Conservation (phyloP, 768 basidiomycete species). For the Tephrocybe sp. region DNA sequence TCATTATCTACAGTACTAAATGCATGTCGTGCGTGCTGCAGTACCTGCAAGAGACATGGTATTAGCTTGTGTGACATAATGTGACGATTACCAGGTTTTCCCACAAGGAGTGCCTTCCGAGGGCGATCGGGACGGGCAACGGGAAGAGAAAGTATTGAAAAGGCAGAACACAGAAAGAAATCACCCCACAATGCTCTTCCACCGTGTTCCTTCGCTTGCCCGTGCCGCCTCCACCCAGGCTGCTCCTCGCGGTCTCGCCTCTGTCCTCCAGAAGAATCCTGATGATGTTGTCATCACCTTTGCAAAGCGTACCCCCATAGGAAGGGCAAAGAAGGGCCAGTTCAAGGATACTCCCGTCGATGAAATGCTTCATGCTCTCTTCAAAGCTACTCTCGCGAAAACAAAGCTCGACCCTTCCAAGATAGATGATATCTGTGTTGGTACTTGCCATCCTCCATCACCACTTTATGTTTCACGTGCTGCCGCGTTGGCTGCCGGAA, state of each 20-base stretch:
- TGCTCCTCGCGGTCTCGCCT: constrained; percentile 43
- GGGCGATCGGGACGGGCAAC: constrained; percentile 11
- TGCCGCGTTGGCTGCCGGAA: constrained; percentile 84
- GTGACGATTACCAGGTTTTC: too few relatives aligned
- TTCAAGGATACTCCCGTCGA: constrained; percentile 87
- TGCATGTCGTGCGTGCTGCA: too few relatives aligned
- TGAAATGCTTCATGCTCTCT: constrained; percentile 77
- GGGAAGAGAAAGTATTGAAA: constrained; percentile 3
- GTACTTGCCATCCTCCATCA: constrained; percentile 84
- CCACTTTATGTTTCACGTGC: constrained; percentile 82
- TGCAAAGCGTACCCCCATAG: constrained; percentile 87
- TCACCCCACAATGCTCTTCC: not conserved
- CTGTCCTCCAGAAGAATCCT: constrained; percentile 64
- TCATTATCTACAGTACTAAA: too few relatives aligned
- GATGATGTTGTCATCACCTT: constrained; percentile 91
- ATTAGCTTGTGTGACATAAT: too few relatives aligned
- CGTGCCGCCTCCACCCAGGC: constrained; percentile 38
- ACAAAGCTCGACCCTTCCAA: constrained; percentile 65
- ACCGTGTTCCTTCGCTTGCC: constrained; percentile 16
- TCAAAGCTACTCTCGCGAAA: constrained; percentile 71
- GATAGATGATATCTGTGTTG: constrained; percentile 84
- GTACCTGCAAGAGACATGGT: too few relatives aligned
- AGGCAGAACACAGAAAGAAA: not conserved
- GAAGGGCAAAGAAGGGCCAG: constrained; percentile 87
- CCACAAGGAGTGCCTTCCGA: constrained; percentile 12